These are phyloP conservation scores for Cairneyella variabilis DNA, from an alignment of 495 filamentous ascomycete genomes.

Conservation along the genomic window DNA sequence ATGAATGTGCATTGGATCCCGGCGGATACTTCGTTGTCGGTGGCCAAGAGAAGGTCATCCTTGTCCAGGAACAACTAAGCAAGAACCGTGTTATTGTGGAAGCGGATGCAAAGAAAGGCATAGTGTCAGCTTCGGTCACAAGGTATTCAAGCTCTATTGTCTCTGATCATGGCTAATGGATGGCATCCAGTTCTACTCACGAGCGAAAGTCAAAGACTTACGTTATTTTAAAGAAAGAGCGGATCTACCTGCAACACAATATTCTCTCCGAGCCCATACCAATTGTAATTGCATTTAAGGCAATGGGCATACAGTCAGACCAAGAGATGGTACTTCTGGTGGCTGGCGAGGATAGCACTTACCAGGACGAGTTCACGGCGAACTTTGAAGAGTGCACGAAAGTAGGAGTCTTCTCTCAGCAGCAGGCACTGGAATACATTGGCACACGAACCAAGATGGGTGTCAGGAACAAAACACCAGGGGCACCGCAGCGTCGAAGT, in stretches of 20 bases:
- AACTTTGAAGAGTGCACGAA: conserved; percentile 92
- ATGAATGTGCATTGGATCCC: conserved; percentile 93
- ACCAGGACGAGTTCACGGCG: conserved; percentile 89
- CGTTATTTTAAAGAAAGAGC: conserved; percentile 86
- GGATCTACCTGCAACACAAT: conserved; percentile 87
- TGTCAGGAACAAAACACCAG: conserved; percentile 48
- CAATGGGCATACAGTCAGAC: conserved; percentile 90
- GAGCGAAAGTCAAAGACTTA: conserved; percentile 97
- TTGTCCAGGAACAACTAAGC: conserved; percentile 96
- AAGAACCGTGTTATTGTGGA: conserved; percentile 99
- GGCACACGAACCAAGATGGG: conserved; percentile 82
- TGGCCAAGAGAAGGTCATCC: conserved; percentile 91
- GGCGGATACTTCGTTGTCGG: conserved; percentile 92
- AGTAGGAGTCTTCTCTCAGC: conserved; percentile 79
- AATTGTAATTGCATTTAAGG: conserved; percentile 86
- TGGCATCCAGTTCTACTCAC: conserved; percentile 72
- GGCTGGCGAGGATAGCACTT: conserved; percentile 74
- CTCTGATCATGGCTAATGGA: conserved; percentile 14
- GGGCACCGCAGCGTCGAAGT: conserved; percentile 53
- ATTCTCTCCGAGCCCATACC: conserved; percentile 88
- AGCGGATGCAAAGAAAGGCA: conserved; percentile 79
- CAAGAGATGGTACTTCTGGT: conserved; percentile 89
- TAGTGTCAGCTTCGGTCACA: conserved; percentile 95
- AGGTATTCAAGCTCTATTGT: conserved; percentile 38
- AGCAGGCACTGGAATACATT: conserved; percentile 91